These are phyloP conservation scores for Penicillium macrosclerotiorum DNA, from an alignment of 495 filamentous ascomycete genomes.

Conservation along the genomic window DNA sequence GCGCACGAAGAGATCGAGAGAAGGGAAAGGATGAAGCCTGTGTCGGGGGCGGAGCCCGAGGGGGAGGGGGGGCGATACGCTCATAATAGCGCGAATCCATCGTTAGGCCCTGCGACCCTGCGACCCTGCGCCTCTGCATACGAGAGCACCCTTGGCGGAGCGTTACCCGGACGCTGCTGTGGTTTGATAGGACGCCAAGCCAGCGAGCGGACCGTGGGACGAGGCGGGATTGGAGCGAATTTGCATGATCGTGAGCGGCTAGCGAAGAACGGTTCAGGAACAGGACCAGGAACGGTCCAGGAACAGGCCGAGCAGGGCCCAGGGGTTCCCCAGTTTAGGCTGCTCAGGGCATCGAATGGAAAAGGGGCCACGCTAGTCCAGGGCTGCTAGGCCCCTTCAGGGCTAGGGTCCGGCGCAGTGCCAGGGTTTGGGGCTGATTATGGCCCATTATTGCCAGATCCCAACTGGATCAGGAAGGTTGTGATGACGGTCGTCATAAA, in stretches of 20 bases:
- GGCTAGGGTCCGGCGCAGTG: conserved; percentile 3
- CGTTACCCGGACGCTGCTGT: conserved; percentile 4
- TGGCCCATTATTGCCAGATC: not conserved
- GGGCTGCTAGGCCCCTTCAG: conserved; percentile 5
- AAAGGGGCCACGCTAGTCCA: conserved; percentile 9
- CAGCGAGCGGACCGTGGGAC: not conserved
- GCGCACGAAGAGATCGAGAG: conserved; percentile 9
- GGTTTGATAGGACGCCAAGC: conserved; percentile 1
- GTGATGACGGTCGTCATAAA: conserved; percentile 12
- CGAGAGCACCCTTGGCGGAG: conserved; percentile 10
- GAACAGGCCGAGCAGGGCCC: conserved; percentile 16
- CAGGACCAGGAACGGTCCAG: conserved; percentile 2
- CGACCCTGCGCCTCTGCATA: too few relatives aligned
- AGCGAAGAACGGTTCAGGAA: conserved; percentile 1
- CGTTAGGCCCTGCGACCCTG: too few relatives aligned
- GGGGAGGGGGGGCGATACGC: conserved; percentile 10
- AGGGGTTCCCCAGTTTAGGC: conserved; percentile 18
- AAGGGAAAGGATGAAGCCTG: conserved; percentile 3
- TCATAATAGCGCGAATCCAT: conserved; percentile 6
- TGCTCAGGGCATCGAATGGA: not conserved
- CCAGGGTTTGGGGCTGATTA: conserved; percentile 1
- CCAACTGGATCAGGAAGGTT: conserved; percentile 3
- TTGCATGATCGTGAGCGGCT: conserved; percentile 9
- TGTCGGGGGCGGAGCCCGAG: not conserved
- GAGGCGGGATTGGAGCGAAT: conserved; percentile 12